These are phyloP conservation scores for Alternaria sp. DNA, from an alignment of 2,329 filamentous ascomycete species.

Conservation along the genomic window DNA sequence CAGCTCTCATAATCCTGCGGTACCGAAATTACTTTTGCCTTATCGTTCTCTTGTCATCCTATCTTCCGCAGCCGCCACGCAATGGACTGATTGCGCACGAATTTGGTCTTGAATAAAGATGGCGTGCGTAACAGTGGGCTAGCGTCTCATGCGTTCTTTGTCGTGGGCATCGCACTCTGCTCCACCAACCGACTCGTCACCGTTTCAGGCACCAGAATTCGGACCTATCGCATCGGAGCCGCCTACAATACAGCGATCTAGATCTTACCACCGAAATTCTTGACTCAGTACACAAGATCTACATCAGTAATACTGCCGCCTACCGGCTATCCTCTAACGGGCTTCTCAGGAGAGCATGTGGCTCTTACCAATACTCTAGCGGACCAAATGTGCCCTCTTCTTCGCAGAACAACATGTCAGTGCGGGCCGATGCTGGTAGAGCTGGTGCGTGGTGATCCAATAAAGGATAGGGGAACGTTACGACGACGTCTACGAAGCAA, in stretches of 20 bases:
- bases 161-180: constrained; percentile 18
- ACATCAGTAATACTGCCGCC: constrained; percentile 7
- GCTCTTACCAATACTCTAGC: not conserved
- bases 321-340: not conserved
- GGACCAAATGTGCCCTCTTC: not conserved
- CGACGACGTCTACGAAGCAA: no score
- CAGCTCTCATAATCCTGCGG: constrained; percentile 6
- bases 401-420: not conserved
- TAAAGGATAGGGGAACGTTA: not conserved
- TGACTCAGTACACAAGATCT: not conserved
- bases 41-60: constrained; percentile 8
- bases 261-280: constrained; percentile 2
- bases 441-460: not conserved
- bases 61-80: constrained; percentile 12
- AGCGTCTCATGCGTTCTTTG: constrained; percentile 30
- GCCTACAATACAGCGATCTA: constrained; percentile 25
- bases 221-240: constrained; percentile 34
- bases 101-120: constrained; percentile 15
- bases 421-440: not conserved
- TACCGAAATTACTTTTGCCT: constrained; percentile 20
- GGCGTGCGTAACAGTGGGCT: constrained; percentile 25
- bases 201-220: constrained; percentile 44
- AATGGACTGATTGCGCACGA: constrained; percentile 9
- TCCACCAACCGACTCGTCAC: constrained; percentile 25
- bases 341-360: not conserved